phyloP scores from a whole-genome alignment of 805 yeast genomes.

The Starmera caribaea region DNA sequence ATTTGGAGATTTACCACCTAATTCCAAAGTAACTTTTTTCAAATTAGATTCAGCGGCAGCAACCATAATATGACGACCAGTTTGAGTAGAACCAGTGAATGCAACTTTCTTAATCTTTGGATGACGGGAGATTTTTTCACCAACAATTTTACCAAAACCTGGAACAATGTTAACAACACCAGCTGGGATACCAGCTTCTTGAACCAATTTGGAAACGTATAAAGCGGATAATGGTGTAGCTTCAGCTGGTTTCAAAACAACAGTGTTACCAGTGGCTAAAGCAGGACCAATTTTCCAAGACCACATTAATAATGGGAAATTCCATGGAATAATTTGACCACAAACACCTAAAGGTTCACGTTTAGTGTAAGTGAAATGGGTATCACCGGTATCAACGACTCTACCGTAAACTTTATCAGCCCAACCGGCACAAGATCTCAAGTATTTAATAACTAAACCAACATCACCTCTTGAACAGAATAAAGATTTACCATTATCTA shows the following conservation, averaged over 20 bases:
- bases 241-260: constrained; percentile 80
- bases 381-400: constrained; percentile 48
- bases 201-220: constrained; percentile 50
- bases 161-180: constrained; percentile 77
- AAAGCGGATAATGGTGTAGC: constrained; percentile 79
- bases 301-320: constrained; percentile 83
- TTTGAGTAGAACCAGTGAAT: constrained; percentile 83
- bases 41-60: constrained; percentile 72
- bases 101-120: constrained; percentile 70
- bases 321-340: constrained; percentile 89
- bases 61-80: constrained; percentile 77
- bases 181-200: constrained; percentile 73
- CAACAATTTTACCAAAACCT: constrained; percentile 71
- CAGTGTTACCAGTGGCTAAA: constrained; percentile 76
- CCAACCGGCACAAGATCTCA: constrained; percentile 81
- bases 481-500: constrained; percentile 85
- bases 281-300: constrained; percentile 87
- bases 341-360: constrained; percentile 86
- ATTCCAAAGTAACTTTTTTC: constrained; percentile 87
- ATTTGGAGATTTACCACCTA: constrained; percentile 95
- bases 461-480: constrained; percentile 70
- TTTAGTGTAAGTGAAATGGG: constrained; percentile 55
- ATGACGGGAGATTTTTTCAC: constrained; percentile 62
- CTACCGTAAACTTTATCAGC: constrained; percentile 61
- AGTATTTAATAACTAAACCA: constrained; percentile 53